Percentiles rank a stretch among this genome's conserved stretches.
Conservation (phyloP, 2,329 filamentous ascomycete genomes). For the Drechslera avenae region DNA sequence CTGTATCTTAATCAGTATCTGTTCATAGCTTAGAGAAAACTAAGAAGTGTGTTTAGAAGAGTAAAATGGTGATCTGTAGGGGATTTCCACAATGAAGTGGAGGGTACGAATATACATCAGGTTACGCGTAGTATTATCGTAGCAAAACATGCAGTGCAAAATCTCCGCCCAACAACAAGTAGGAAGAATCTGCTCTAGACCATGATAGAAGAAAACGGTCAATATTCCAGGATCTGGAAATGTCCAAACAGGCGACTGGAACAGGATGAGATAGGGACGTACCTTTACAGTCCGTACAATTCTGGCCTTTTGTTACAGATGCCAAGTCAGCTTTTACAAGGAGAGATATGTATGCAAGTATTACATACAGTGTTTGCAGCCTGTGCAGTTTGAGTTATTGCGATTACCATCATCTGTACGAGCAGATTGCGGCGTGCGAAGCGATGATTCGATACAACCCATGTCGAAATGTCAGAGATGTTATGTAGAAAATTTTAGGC, state of each 20-base stretch:
- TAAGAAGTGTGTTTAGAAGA: no score
- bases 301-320: neutral
- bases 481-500: no score
- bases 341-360: neutral
- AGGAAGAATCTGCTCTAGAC: no score
- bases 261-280: neutral
- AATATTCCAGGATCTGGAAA: neutral
- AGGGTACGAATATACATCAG: no score
- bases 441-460: slow-evolving; percentile 3
- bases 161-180: neutral
- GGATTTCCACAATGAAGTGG: no score
- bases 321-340: neutral
- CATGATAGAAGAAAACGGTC: no score
- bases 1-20: neutral
- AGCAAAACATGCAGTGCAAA: neutral
- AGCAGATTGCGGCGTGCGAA: neutral
- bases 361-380: slow-evolving; percentile 8
- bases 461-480: neutral
- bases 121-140: neutral
- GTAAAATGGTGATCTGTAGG: no score
- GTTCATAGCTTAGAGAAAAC: neutral
- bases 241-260: neutral
- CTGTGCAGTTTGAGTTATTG: slow-evolving; percentile 10
- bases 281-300: slow-evolving; percentile 11
- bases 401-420: neutral